Evolutionary conservation across 441 rosid species (phyloP), one percentile per base, ranked within the genome.

Genomic region (Manihot esculenta): DNA sequence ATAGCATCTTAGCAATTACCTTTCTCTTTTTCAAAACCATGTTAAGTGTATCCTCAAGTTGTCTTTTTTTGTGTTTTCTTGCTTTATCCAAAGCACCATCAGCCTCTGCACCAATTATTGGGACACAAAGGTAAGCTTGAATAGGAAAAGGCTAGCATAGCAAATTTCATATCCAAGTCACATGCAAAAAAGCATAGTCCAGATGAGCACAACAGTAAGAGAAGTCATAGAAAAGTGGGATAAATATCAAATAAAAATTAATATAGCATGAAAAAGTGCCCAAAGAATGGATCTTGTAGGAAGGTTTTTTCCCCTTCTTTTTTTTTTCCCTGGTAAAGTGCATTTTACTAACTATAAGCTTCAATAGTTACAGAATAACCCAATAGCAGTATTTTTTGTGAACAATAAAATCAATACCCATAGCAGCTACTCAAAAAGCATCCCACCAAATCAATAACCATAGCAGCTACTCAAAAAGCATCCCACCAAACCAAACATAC

Each of bases 41-140:
- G 73, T 87, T 81, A 27, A 90, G 90, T 55, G 99, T 92, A 85
- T 94, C 99, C 84, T 92, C 98, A 64, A 94, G 97, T 79, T 92
- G 99, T 72, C 99, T 89, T 88, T 92, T 94, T 78, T 89, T 92
- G 83, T 94, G 99, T 82, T 94, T 94, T 77, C 99, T 92, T 45
- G 99, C 99, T 87, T 94, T 94, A 84, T 94, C 99, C 77, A 94
- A 78, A 55, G 99, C 97, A 80, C 99, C 99, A 82, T 92, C 97
- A 73, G 97, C 97, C 85, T 92, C 99, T 94, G 81, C 79, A 85
- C 48, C 80, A 78, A 78, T 62, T 26, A 69, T 74, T 71, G 9
- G 71, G 9, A 72, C 38, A 64, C 7, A 35, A 69, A 38, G 41
- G 62, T 48, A 64, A 54, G 63, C 74, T 68, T 18, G 30, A 62